Evolutionary conservation across 2,329 filamentous ascomycete genomes (phyloP), one percentile per base, ranked within the genome.

Genomic region (Sarocladium oryzae): DNA sequence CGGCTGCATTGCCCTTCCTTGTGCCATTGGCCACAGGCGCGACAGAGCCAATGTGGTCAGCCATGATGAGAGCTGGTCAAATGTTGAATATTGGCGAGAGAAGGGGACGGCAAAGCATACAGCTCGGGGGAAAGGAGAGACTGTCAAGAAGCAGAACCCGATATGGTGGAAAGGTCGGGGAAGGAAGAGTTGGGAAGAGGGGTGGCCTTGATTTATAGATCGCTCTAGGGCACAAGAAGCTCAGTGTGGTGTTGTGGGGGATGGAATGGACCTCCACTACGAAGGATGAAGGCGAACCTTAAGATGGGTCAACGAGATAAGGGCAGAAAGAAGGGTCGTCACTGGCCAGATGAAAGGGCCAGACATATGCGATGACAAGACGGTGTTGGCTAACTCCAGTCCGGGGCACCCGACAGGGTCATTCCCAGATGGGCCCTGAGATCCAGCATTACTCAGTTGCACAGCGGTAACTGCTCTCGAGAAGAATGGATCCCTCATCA

Each of bases 121-220:
- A 26, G 16, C 18, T 28, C 20, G 26, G 28, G 16, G 30, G 30
- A 37, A 28, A 20, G 32, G 32, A 35, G 28, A 16, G 11, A 20
- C 9, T 24, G 30, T 23, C 30, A n/a, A 30, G 28, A 49, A n/a
- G 9, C 20, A 37, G 32, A 36, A 49, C 11, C 21, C 28, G 43
- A 33, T 48, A 49, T 49, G 33, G 37, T 36, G 46, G 46, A n/a
- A 36, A 37, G 20, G 18, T 26, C n/a, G 18, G 32, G 28, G 32
- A 26, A 37, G 16, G 26, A 18, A 6, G 28, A 26, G 23, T 15
- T 9, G 33, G 46, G 20, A 37, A 28, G 20, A 26, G 20, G 46
- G 46, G 26, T 21, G 43, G 20, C 43, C 43, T 48, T 20, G 43
- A 49, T 49, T 49, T 49, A 49, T 49, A 37, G 30, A 49, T 36